Evolutionary conservation across 2,329 filamentous ascomycete species (phyloP).

Genomic region (Clonostachys rhizophaga): DNA sequence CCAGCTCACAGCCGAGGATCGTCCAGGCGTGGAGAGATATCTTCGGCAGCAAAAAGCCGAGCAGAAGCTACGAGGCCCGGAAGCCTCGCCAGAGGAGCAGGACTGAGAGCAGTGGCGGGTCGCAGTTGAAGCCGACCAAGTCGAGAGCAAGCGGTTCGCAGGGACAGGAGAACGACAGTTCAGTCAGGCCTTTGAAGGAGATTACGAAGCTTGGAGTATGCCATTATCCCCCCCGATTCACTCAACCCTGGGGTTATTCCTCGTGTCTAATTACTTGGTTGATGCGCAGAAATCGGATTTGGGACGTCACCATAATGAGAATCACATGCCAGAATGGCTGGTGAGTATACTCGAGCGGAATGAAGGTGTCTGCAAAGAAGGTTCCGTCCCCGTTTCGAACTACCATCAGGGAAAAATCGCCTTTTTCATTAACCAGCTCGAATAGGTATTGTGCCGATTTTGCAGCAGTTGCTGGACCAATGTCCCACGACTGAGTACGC

Average conservation of each 20-base stretch:
- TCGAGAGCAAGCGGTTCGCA: no score
- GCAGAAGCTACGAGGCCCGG: no score
- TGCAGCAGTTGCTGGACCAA: constrained; percentile 59
- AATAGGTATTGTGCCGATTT: constrained; percentile 54
- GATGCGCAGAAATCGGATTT: constrained; percentile 52
- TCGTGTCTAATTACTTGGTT: background rate
- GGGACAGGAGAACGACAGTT: no score
- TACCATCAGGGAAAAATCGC: no score
- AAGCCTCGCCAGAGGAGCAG: no score
- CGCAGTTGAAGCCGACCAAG: no score
- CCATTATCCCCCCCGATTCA: background rate
- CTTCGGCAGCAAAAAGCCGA: constrained; percentile 2
- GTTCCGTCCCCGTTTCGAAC: constrained; percentile 18
- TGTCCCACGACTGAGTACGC: constrained; percentile 60
- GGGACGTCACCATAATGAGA: constrained; percentile 68
- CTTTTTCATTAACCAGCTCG: constrained; percentile 29
- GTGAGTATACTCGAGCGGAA: constrained; percentile 55
- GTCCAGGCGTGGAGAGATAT: constrained; percentile 21
- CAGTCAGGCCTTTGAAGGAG: background rate
- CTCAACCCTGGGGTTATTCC: background rate
- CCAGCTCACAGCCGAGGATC: constrained; percentile 7
- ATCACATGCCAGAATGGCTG: constrained; percentile 69
- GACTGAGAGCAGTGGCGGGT: no score
- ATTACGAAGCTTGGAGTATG: background rate
- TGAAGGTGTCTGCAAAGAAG: constrained; percentile 48